Evolutionary conservation across 1,284 basidiomycete species (phyloP).

Genomic region (Omphalotus olearius): DNA sequence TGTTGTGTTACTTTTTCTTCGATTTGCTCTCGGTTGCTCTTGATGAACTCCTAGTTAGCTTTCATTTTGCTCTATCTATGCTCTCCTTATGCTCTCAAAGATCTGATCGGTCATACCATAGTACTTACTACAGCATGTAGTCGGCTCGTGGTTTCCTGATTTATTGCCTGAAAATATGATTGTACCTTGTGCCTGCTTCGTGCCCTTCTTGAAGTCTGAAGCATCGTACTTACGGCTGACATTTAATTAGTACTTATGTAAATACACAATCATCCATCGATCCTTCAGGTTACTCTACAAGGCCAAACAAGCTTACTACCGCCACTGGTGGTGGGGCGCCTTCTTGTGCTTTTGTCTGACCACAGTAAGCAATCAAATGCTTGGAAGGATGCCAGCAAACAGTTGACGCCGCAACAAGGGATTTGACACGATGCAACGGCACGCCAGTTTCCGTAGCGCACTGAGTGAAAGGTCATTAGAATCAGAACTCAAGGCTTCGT

Average conservation of each 20-base stretch:
- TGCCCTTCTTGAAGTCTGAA: too few species aligned
- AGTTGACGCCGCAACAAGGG: slow-evolving; percentile 59
- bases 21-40: slow-evolving; percentile 15
- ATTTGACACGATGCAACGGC: slow-evolving; percentile 65
- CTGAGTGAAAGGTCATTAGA: slow-evolving; percentile 29
- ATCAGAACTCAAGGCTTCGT: background rate
- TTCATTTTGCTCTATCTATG: slow-evolving; percentile 3
- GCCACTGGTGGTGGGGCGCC: slow-evolving; percentile 58
- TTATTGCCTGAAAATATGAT: background rate
- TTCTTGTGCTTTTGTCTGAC: slow-evolving; percentile 61
- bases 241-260: too few species aligned
- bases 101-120: background rate
- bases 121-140: background rate
- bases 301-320: slow-evolving; percentile 64
- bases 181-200: too few species aligned
- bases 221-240: too few species aligned
- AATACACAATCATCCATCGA: too few species aligned
- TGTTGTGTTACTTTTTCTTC: background rate
- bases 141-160: background rate
- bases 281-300: slow-evolving; percentile 17
- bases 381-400: slow-evolving; percentile 79
- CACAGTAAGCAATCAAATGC: slow-evolving; percentile 74
- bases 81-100: slow-evolving; percentile 7
- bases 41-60: slow-evolving; percentile 17
- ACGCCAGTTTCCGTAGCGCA: slow-evolving; percentile 71